Percentiles rank a stretch among this genome's conserved stretches.
phyloP scores from a whole-genome alignment of 2,329 filamentous ascomycete genomes.

The Colletotrichum trifolii region DNA sequence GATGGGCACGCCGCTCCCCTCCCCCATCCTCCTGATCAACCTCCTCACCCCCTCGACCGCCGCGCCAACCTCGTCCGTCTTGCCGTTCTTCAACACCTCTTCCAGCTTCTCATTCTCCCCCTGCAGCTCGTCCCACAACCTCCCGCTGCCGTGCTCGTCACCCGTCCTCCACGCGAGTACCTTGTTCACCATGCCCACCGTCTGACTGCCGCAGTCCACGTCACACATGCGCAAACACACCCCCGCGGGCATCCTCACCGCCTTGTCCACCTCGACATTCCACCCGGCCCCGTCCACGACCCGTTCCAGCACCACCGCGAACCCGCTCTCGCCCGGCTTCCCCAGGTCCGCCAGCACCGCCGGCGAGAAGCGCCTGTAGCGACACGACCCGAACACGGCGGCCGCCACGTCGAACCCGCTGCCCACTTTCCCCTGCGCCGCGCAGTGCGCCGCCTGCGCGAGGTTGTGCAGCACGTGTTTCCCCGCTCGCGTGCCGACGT shows the following conservation, averaged over 20 bases:
- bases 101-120: conserved; percentile 78
- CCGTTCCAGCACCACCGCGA: conserved; percentile 71
- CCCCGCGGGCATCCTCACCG: conserved; percentile 76
- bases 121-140: conserved; percentile 82
- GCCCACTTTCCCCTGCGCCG: conserved; percentile 97
- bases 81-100: conserved; percentile 65
- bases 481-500: conserved; percentile 65
- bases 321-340: conserved; percentile 73
- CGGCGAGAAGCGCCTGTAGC: conserved; percentile 94
- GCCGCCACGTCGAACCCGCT: conserved; percentile 95
- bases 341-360: conserved; percentile 74
- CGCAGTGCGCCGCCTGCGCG: conserved; percentile 92
- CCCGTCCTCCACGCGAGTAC: conserved; percentile 83
- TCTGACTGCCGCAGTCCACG: conserved; percentile 93
- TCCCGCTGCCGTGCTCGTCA: conserved; percentile 71
- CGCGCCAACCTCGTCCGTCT: conserved; percentile 54
- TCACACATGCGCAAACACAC: conserved; percentile 92
- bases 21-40: conserved; percentile 82
- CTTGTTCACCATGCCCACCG: conserved; percentile 94
- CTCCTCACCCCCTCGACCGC: conserved; percentile 65
- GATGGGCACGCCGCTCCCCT: conserved; percentile 81
- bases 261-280: conserved; percentile 82
- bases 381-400: conserved; percentile 90
- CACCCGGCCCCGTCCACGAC: conserved; percentile 75
- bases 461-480: conserved; percentile 85